Percentiles rank a stretch among this genome's conserved stretches.
Evolutionary conservation across 495 filamentous ascomycete genomes (phyloP).

Genomic region (Aspergillus coremiiformis): DNA sequence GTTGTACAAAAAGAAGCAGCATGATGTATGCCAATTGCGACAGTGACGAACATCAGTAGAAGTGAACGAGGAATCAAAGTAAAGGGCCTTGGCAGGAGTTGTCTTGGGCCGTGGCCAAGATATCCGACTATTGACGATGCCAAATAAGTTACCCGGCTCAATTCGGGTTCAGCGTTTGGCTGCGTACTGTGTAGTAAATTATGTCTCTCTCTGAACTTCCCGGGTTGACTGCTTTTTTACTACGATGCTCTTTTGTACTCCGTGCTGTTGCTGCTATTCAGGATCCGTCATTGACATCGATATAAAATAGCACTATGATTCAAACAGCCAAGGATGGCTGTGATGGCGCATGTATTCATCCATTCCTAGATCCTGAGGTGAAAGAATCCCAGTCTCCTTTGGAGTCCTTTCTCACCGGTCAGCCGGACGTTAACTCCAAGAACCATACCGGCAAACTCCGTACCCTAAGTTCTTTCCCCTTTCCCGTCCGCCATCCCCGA

Average conservation of each 20-base stretch:
- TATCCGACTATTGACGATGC: background rate
- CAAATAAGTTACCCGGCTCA: background rate
- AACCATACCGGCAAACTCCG: background rate
- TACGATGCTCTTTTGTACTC: background rate
- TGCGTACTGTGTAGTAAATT: no score
- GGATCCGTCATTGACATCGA: no score
- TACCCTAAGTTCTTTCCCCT: background rate
- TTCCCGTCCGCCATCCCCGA: background rate
- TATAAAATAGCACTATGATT: background rate
- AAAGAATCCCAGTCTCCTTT: background rate
- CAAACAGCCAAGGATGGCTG: background rate
- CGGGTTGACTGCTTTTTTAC: background rate
- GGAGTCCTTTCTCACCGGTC: no score
- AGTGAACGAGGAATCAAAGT: background rate
- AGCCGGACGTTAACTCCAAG: background rate
- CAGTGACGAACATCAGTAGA: background rate
- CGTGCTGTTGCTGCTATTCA: background rate
- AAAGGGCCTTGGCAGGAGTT: conserved; percentile 1
- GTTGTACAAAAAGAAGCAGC: background rate
- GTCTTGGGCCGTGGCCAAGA: background rate
- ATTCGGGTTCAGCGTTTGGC: background rate
- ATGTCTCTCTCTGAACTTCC: no score
- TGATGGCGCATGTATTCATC: background rate
- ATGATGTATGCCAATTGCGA: background rate
- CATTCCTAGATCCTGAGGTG: background rate